phyloP scores from a whole-genome alignment of 306 rosid species.

The Malus fusca region DNA sequence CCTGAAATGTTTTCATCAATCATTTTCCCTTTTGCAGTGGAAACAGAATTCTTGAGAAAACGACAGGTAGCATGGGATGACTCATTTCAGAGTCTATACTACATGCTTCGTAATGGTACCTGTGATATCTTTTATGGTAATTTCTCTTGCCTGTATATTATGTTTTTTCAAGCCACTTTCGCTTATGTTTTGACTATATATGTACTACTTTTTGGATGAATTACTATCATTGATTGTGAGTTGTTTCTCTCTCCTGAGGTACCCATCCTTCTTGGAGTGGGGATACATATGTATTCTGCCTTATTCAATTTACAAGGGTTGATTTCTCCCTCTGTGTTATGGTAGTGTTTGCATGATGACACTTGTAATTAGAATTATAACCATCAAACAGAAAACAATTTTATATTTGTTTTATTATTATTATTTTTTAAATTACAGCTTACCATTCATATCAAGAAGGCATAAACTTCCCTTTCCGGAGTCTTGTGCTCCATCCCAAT shows the following conservation, averaged over 20 bases:
- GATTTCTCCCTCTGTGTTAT: not conserved
- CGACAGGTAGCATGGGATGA: constrained; percentile 83
- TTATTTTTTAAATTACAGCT: not conserved
- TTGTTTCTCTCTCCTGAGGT: not conserved
- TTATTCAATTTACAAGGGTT: not conserved
- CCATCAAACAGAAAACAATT: not conserved
- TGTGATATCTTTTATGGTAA: constrained; percentile 90
- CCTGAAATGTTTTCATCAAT: constrained; percentile 7
- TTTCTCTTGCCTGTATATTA: not conserved
- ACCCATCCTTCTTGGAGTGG: not conserved
- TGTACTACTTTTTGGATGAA: constrained; percentile 1
- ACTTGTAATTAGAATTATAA: not conserved
- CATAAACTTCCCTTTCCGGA: constrained; percentile 1
- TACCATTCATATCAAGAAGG: constrained; percentile 3
- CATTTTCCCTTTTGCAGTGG: constrained; percentile 33
- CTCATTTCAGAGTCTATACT: constrained; percentile 83
- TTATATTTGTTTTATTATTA: not conserved
- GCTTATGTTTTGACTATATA: not conserved
- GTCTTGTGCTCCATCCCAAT: not conserved
- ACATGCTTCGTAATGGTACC: constrained; percentile 64
- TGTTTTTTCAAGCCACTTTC: not conserved
- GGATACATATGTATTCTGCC: not conserved
- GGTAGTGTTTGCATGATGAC: not conserved
- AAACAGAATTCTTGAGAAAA: constrained; percentile 61
- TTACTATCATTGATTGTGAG: not conserved